These are phyloP conservation scores for Lenzites betulinus DNA, from an alignment of 768 basidiomycete species.

Conservation along the genomic window DNA sequence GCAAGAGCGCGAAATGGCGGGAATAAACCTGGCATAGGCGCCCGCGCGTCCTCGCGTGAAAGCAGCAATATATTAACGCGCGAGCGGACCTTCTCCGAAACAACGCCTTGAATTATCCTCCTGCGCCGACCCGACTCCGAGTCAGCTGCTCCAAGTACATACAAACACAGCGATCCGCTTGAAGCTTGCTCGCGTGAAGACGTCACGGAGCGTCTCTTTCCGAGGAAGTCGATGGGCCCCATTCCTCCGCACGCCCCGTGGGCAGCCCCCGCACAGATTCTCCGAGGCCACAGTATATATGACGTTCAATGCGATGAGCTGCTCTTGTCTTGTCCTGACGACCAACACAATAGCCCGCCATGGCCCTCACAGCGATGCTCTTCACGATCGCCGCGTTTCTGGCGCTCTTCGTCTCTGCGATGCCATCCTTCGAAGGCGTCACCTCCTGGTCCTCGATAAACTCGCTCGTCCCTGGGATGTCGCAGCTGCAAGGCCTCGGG, in stretches of 20 bases:
- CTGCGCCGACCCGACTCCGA: not conserved
- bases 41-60: slow-evolving; percentile 10
- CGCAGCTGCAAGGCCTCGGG: slow-evolving; percentile 25
- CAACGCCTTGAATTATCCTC: slow-evolving; percentile 30
- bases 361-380: slow-evolving; percentile 14
- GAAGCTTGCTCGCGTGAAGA: slow-evolving; percentile 7
- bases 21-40: slow-evolving; percentile 12
- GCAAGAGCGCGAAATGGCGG: not conserved
- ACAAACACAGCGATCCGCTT: not conserved
- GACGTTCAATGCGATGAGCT: not conserved
- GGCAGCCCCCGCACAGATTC: slow-evolving; percentile 9
- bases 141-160: slow-evolving; percentile 10
- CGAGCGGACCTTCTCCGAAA: slow-evolving; percentile 21
- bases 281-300: slow-evolving; percentile 17
- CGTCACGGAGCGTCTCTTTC: slow-evolving; percentile 11
- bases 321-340: not conserved
- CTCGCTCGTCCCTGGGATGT: slow-evolving; percentile 29
- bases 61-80: not conserved
- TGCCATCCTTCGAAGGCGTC: slow-evolving; percentile 29
- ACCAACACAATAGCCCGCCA: not conserved
- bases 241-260: slow-evolving; percentile 16
- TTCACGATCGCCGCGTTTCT: slow-evolving; percentile 12
- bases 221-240: not conserved
- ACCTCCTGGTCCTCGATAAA: slow-evolving; percentile 26
- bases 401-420: slow-evolving; percentile 15